phyloP scores from a whole-genome alignment of 768 basidiomycete genomes.

The Scleroderma citrinum region DNA sequence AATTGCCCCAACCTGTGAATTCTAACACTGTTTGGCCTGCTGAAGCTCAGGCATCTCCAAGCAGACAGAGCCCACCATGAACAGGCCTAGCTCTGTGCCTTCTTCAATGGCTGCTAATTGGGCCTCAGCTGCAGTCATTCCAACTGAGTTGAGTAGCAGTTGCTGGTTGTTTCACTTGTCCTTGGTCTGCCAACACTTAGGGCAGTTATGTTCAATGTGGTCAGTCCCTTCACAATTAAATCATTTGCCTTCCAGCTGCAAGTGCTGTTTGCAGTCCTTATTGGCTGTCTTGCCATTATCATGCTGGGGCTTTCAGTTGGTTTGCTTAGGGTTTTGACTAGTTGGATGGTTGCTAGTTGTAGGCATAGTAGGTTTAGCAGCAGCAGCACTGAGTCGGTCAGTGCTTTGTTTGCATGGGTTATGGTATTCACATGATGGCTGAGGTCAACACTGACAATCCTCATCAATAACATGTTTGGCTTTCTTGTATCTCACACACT shows the following conservation, averaged over 20 bases:
- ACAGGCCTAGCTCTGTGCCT: background rate
- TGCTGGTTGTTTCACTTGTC: background rate
- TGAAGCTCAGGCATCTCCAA: background rate
- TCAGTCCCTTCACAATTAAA: background rate
- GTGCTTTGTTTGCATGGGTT: background rate
- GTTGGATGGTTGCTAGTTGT: conserved; percentile 32
- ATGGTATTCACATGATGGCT: background rate
- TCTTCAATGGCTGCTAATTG: background rate
- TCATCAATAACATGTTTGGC: background rate
- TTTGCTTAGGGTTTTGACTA: background rate
- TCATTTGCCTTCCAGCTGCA: background rate
- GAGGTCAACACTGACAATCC: background rate
- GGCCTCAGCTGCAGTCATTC: background rate
- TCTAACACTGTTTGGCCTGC: no score
- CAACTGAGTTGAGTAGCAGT: background rate
- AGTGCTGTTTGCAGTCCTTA: background rate
- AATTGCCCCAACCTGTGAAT: no score
- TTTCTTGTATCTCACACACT: background rate
- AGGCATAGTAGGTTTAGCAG: background rate
- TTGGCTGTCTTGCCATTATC: background rate
- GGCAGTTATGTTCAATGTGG: background rate
- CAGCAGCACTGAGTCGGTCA: background rate
- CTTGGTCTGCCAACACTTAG: background rate
- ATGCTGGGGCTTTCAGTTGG: background rate
- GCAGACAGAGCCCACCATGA: background rate